Conservation (phyloP, 495 filamentous ascomycete species). For the Annulohypoxylon bovei region DNA sequence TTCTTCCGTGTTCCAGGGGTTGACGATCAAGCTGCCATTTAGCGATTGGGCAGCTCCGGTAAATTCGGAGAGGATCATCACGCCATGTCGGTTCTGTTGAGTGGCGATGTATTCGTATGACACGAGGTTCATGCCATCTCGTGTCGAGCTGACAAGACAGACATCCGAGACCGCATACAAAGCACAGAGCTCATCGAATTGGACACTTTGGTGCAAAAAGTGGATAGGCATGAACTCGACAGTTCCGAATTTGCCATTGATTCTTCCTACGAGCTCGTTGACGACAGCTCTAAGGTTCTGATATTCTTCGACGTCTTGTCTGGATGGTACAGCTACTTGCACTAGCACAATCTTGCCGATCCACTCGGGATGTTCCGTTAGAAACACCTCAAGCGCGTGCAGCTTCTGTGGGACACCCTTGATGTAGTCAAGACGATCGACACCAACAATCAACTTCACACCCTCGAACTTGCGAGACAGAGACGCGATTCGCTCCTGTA, state of each 20-base stretch:
- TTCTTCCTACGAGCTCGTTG: conserved; percentile 88
- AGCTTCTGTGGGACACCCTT: conserved; percentile 97
- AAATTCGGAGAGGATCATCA: conserved; percentile 93
- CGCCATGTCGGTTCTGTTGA: conserved; percentile 82
- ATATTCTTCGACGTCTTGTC: conserved; percentile 95
- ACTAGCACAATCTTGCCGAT: conserved; percentile 91
- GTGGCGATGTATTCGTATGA: conserved; percentile 96
- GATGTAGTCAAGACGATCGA: conserved; percentile 94
- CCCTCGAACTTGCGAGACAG: conserved; percentile 85
- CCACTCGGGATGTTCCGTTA: conserved; percentile 91
- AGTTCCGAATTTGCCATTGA: conserved; percentile 93
- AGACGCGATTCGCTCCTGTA: conserved; percentile 79
- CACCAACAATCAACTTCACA: conserved; percentile 89
- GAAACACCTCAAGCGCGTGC: conserved; percentile 88
- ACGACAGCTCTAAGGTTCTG: conserved; percentile 91
- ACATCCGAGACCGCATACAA: conserved; percentile 90
- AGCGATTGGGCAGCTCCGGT: conserved; percentile 88
- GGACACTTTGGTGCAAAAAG: conserved; percentile 90
- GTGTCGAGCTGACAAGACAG: conserved; percentile 87
- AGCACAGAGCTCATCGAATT: conserved; percentile 90
- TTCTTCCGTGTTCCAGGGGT: conserved; percentile 92
- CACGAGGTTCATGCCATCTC: conserved; percentile 98
- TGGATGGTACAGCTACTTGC: conserved; percentile 90
- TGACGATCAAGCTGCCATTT: conserved; percentile 86
- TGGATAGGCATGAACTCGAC: conserved; percentile 94